These are phyloP conservation scores for Lactarius indigo DNA, from an alignment of 768 basidiomycete genomes.

Conservation along the genomic window DNA sequence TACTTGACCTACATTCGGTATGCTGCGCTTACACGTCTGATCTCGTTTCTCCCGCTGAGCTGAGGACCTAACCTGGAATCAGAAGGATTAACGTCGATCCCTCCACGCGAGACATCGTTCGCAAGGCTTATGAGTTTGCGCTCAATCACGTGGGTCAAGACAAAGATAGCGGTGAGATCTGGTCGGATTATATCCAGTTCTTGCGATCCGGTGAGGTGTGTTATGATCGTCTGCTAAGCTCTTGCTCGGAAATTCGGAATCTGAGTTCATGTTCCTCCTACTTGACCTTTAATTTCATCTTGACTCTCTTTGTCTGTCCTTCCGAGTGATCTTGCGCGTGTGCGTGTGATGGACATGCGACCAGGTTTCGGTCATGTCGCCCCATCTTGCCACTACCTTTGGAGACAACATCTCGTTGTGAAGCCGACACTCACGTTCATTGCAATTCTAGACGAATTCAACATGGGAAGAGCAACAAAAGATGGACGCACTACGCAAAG, in stretches of 20 bases:
- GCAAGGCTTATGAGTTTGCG: constrained; percentile 91
- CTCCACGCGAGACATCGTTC: constrained; percentile 68
- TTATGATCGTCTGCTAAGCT: constrained; percentile 21
- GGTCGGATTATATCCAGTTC: constrained; percentile 93
- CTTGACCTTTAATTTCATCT: constrained; percentile 24
- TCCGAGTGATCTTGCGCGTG: constrained; percentile 24
- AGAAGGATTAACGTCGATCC: constrained; percentile 71
- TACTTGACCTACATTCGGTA: constrained; percentile 89
- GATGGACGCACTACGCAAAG: constrained; percentile 88
- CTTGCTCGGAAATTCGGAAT: constrained; percentile 7
- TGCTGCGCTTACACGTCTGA: constrained; percentile 19
- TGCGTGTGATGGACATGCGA: constrained; percentile 23
- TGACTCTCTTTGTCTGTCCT: constrained; percentile 6
- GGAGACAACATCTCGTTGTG: constrained; percentile 10
- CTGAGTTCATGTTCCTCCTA: constrained; percentile 23
- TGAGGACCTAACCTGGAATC: constrained; percentile 22
- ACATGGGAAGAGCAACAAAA: constrained; percentile 97
- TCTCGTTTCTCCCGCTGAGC: constrained; percentile 5
- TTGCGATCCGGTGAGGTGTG: constrained; percentile 74
- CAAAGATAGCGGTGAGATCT: constrained; percentile 87
- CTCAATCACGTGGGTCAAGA: constrained; percentile 87
- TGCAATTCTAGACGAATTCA: constrained; percentile 50
- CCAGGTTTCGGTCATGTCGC: constrained; percentile 1
- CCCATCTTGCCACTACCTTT: constrained; percentile 13
- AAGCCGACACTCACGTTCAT: constrained; percentile 21